phyloP scores from a whole-genome alignment of 208 protist species.

The Novymonas esmeraldas region DNA sequence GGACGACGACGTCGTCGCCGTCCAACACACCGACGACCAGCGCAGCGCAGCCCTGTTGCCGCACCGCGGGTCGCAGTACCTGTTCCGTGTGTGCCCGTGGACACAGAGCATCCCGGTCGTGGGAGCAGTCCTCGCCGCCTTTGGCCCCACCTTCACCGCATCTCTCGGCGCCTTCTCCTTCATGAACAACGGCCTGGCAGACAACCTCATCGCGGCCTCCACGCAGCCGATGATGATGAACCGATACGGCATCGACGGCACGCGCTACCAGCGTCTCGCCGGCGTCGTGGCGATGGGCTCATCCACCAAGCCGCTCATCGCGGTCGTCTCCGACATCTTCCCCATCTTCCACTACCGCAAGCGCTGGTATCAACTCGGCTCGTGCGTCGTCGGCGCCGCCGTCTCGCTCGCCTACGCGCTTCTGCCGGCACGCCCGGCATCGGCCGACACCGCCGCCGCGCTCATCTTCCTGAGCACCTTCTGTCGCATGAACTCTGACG shows the following conservation, averaged over 20 bases:
- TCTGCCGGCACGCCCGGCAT: conserved; percentile 39
- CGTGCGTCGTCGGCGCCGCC: conserved; percentile 40
- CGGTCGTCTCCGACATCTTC: conserved; percentile 61
- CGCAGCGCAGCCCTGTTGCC: too few species aligned
- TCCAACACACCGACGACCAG: too few species aligned
- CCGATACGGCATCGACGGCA: conserved; percentile 42
- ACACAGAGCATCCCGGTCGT: conserved; percentile 44
- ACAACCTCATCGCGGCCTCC: conserved; percentile 42
- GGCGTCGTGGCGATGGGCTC: conserved; percentile 48
- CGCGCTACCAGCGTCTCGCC: conserved; percentile 54
- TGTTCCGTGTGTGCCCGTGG: conserved; percentile 34
- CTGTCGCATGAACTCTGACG: conserved; percentile 63
- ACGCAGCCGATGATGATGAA: conserved; percentile 49
- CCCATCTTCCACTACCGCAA: conserved; percentile 68
- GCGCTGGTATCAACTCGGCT: conserved; percentile 68
- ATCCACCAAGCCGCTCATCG: conserved; percentile 69
- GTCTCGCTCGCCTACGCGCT: conserved; percentile 45
- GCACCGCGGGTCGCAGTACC: conserved; percentile 37
- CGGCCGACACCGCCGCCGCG: conserved; percentile 38
- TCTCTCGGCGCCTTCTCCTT: conserved; percentile 51
- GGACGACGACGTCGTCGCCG: too few species aligned
- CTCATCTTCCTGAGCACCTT: conserved; percentile 59
- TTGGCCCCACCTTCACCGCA: conserved; percentile 33
- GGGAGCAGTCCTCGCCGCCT: conserved; percentile 35
- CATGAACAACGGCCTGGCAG: conserved; percentile 53